Percentiles rank a stretch among this genome's conserved stretches.
These are phyloP conservation scores for Dillenia suffruticosa DNA, from an alignment of 164 flowering plant genomes.

Conservation along the genomic window DNA sequence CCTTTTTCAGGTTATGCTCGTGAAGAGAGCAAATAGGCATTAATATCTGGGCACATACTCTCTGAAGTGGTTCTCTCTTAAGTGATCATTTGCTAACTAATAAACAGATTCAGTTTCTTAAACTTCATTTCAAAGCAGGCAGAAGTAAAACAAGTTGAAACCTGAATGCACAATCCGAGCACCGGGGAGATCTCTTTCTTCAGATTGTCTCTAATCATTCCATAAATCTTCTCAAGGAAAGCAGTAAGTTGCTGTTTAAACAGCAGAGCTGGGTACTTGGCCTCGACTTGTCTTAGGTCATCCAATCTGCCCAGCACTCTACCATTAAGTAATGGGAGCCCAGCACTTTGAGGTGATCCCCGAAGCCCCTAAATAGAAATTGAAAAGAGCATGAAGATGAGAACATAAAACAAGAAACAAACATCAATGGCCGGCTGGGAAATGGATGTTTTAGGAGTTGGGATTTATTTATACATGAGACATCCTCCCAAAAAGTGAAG, in stretches of 20 bases:
- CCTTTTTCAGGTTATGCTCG: too few relatives aligned
- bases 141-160: conserved; percentile 16
- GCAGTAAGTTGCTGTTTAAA: conserved; percentile 99
- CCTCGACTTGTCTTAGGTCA: conserved; percentile 90
- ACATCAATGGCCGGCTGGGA: neutral
- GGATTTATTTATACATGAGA: conserved; percentile 54
- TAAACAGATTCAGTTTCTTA: too few relatives aligned
- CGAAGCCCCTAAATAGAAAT: conserved; percentile 56
- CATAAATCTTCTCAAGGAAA: conserved; percentile 96
- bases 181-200: conserved; percentile 97
- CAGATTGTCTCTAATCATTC: conserved; percentile 93
- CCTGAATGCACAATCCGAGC: conserved; percentile 97
- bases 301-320: conserved; percentile 67
- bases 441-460: neutral
- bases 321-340: conserved; percentile 76
- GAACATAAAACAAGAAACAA: neutral
- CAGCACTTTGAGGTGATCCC: conserved; percentile 90
- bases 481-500: conserved; percentile 96
- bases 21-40: too few relatives aligned
- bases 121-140: neutral
- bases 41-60: too few relatives aligned
- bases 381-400: neutral
- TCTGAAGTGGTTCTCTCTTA: too few relatives aligned
- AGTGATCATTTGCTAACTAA: too few relatives aligned
- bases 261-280: conserved; percentile 94